Percentiles rank a stretch among this genome's conserved stretches.
Conservation (phyloP, 1,139 yeast genomes). For the Lodderomyces oxycetoniae region DNA sequence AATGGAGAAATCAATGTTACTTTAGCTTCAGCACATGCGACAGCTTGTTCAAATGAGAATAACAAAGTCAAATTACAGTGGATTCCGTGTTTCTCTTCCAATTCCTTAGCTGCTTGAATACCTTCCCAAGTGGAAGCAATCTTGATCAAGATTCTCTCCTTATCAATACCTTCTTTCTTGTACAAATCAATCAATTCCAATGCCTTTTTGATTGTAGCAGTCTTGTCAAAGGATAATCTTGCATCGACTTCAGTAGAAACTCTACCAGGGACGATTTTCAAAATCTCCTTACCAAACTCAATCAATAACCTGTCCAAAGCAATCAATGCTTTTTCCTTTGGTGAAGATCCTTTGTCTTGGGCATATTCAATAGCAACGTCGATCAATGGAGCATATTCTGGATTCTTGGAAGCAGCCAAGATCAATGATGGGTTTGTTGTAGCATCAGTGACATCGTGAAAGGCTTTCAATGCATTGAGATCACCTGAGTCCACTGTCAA, state of each 20-base stretch:
- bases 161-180: slow-evolving; percentile 74
- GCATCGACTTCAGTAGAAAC: slow-evolving; percentile 99
- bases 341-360: slow-evolving; percentile 54
- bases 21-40: slow-evolving; percentile 97
- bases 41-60: slow-evolving; percentile 95
- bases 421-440: slow-evolving; percentile 98
- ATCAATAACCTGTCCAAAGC: slow-evolving; percentile 92
- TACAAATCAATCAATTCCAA: slow-evolving; percentile 79
- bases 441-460: slow-evolving; percentile 98
- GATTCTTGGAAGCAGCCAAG: slow-evolving; percentile 89
- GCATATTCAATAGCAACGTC: slow-evolving; percentile 90
- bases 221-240: slow-evolving; percentile 90
- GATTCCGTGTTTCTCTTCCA: slow-evolving; percentile 84
- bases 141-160: slow-evolving; percentile 91
- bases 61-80: slow-evolving; percentile 95
- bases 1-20: slow-evolving; percentile 97
- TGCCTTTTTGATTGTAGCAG: slow-evolving; percentile 91
- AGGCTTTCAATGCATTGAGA: slow-evolving; percentile 94
- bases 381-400: slow-evolving; percentile 83
- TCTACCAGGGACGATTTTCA: slow-evolving; percentile 96
- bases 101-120: slow-evolving; percentile 95
- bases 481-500: slow-evolving; percentile 98
- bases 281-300: slow-evolving; percentile 92
- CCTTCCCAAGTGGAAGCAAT: slow-evolving; percentile 99
- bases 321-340: slow-evolving; percentile 48